A percentile compares a stretch with the other conserved stretches of the same genome.
phyloP scores from a whole-genome alignment of 2,329 filamentous ascomycete species.

The Beauveria medogensis region DNA sequence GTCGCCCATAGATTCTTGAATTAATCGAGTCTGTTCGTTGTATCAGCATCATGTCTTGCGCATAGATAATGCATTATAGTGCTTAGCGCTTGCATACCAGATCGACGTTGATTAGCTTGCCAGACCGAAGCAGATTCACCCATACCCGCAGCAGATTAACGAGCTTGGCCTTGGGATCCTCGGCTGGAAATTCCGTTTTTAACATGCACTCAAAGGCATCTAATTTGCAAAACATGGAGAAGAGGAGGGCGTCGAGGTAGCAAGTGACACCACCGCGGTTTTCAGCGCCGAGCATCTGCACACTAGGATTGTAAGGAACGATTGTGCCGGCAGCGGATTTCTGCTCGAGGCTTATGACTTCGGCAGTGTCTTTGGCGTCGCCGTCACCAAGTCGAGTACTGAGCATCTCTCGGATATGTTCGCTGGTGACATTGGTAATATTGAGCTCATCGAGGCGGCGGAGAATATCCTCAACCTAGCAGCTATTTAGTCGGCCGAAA shows the following conservation, averaged over 20 bases:
- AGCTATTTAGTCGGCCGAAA: background rate
- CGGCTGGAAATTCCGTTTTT: constrained; percentile 62
- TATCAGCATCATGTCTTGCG: constrained; percentile 20
- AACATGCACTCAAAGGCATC: constrained; percentile 91
- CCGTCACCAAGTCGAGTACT: constrained; percentile 58
- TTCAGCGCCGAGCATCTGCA: constrained; percentile 72
- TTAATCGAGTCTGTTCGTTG: constrained; percentile 57
- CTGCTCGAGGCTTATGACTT: constrained; percentile 69
- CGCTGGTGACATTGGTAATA: constrained; percentile 42
- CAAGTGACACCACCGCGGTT: constrained; percentile 88
- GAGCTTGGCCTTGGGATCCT: constrained; percentile 63
- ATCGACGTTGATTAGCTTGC: constrained; percentile 76
- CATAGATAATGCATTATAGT: background rate
- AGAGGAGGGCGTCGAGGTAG: constrained; percentile 83
- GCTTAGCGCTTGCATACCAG: constrained; percentile 47
- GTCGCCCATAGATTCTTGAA: constrained; percentile 73
- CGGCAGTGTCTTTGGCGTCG: constrained; percentile 65
- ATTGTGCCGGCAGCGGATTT: constrained; percentile 76
- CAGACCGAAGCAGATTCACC: constrained; percentile 85
- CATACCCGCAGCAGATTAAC: constrained; percentile 76
- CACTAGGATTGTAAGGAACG: constrained; percentile 61
- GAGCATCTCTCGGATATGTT: constrained; percentile 48
- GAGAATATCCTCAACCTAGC: constrained; percentile 34
- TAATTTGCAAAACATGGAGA: constrained; percentile 89
- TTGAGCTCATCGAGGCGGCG: constrained; percentile 34